Conservation (phyloP, 768 basidiomycete genomes). For the Lactarius vividus region DNA sequence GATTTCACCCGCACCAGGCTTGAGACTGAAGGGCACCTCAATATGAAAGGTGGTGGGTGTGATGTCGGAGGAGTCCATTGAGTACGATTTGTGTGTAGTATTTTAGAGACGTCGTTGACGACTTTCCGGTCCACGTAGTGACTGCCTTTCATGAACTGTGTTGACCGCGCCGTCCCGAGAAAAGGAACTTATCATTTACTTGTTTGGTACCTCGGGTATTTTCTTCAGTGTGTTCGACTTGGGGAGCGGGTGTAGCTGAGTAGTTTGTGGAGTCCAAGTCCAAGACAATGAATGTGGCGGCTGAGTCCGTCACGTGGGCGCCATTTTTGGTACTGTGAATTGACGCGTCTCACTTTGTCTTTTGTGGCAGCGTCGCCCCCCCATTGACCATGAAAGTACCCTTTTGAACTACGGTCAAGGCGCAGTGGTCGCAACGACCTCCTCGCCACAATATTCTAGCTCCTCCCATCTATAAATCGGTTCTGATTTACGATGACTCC, state of each 20-base stretch:
- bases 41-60: conserved; percentile 70
- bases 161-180: too few relatives aligned
- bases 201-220: too few relatives aligned
- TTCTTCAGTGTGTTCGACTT: too few relatives aligned
- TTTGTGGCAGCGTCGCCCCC: neutral
- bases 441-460: neutral
- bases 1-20: conserved; percentile 51
- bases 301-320: neutral
- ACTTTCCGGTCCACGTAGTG: neutral
- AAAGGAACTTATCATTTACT: too few relatives aligned
- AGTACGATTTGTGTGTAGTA: conserved; percentile 69
- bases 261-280: too few relatives aligned
- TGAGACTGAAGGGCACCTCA: conserved; percentile 54
- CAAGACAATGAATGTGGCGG: neutral
- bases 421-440: neutral
- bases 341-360: neutral
- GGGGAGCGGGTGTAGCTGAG: too few relatives aligned
- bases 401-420: neutral
- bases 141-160: too few relatives aligned
- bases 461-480: neutral
- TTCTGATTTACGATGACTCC: neutral
- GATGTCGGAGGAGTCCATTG: conserved; percentile 71
- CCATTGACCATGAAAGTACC: neutral
- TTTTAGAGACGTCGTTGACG: conserved; percentile 13
- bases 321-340: neutral